Base-by-base conservation (phyloP, 768 basidiomycete species). In the Astraeus odoratus region DNA sequence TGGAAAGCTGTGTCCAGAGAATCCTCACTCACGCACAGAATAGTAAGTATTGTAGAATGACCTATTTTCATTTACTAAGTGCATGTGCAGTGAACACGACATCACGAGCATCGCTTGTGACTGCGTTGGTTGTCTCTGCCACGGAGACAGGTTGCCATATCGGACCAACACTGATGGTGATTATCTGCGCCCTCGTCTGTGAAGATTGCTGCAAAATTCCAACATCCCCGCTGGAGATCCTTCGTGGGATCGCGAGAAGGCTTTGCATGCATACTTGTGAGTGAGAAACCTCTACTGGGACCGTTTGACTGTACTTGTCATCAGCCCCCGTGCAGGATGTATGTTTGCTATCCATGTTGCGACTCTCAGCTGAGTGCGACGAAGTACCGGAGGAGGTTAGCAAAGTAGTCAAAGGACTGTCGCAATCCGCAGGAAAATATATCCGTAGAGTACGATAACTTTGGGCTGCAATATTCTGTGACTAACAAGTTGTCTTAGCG, bases 261-360 rank as follows among this genome's bases (percentile, higher is more conserved):
- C 51, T 85, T 8, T 46, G 52, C 12, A 56, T 54, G 2, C 73
- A 70, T 52, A 54, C 69, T 40, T 57, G 82, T 81, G 51, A 56
- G 76, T 61, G 19, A 39, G 59, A 33, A 19, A 34, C 49, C 51
- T 35, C 51, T 46, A 49, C 35, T 41, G 51, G 44, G 38, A 27
- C 20, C 27, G 36, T n/a, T 33, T 35, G 48, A 37, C 43, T 23
- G 19, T 10, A 41, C 5, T 31, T 25, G 39, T 18, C 37, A 13
- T 19, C 49, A 90, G 87, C 75, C 26, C 68, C 81, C 23, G 76
- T 90, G 7, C 83, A 86, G 57, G 88, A 92, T 47, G 78, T 78
- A 4, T 78, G 78, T 48, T 63, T 92, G 24, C 58, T 90, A 25
- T 72, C 81, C 3, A 84, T 91, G 81, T 62, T 89, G 27, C 73